Conservation (phyloP, 2,329 filamentous ascomycete species). For the Stachybotrys elegans region DNA sequence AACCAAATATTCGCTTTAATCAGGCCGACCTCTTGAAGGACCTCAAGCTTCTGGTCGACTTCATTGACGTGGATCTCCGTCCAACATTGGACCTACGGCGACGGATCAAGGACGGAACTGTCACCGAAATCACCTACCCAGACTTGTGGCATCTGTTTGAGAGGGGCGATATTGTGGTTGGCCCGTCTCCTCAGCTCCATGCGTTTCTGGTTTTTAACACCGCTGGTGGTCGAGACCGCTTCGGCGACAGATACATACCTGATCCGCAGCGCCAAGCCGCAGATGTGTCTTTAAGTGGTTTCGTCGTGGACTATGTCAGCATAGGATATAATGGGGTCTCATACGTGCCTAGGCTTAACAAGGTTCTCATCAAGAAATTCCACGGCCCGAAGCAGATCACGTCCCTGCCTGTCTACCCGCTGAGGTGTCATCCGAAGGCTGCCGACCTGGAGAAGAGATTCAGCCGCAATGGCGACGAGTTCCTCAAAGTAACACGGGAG, state of each 20-base stretch:
- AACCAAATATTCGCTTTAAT: neutral
- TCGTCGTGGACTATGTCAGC: conserved; percentile 9
- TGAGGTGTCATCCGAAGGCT: conserved; percentile 4
- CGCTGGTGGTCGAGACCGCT: conserved; percentile 5
- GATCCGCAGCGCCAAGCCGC: too few relatives aligned
- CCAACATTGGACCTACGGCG: conserved; percentile 7
- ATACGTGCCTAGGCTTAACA: conserved; percentile 7
- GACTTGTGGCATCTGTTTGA: conserved; percentile 13
- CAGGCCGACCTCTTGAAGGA: conserved; percentile 3
- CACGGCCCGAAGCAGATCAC: conserved; percentile 4
- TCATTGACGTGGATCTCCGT: conserved; percentile 9
- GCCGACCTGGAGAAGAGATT: neutral
- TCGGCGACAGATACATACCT: too few relatives aligned
- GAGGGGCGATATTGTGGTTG: conserved; percentile 4
- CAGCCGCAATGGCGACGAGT: neutral
- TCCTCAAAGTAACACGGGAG: neutral
- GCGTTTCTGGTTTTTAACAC: conserved; percentile 2
- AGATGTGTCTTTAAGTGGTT: conserved; percentile 2
- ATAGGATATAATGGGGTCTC: conserved; percentile 3
- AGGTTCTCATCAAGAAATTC: conserved; percentile 8
- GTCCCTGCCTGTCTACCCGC: conserved; percentile 4
- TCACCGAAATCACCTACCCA: conserved; percentile 6
- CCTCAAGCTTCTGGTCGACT: conserved; percentile 9
- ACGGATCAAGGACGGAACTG: conserved; percentile 5
- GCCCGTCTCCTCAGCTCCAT: neutral